Percentiles rank a stretch among this genome's conserved stretches.
These are phyloP conservation scores for Picea glauca DNA, from an alignment of 75 land plant species.

Conservation along the genomic window DNA sequence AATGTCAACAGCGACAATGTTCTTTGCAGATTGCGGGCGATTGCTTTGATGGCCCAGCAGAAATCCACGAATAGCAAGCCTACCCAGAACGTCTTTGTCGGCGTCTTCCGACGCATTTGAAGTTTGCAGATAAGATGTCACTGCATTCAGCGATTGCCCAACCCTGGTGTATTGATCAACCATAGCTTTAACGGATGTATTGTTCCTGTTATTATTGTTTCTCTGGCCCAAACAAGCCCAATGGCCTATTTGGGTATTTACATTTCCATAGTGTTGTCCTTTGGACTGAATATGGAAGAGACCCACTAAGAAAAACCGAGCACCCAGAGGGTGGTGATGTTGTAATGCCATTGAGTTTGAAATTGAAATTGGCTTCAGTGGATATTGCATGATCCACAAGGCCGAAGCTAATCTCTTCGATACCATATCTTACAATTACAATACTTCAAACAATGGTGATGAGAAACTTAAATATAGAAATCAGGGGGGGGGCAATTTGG, in stretches of 20 bases:
- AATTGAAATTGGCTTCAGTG: background rate
- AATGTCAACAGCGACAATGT: constrained; percentile 51
- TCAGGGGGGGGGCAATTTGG: no score
- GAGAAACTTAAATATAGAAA: background rate
- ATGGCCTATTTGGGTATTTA: background rate
- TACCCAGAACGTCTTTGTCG: background rate
- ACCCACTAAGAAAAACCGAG: background rate
- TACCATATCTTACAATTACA: background rate
- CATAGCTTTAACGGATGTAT: background rate
- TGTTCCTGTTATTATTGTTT: background rate
- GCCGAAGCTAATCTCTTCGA: background rate
- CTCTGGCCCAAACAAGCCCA: background rate
- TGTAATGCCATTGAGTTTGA: background rate
- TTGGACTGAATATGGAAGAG: background rate
- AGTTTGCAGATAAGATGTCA: background rate
- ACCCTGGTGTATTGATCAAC: background rate
- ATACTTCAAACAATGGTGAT: background rate
- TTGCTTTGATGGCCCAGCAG: constrained; percentile 7
- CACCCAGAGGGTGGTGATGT: background rate
- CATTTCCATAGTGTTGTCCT: background rate
- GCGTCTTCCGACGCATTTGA: no score
- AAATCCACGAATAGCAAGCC: background rate
- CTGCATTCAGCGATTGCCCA: background rate
- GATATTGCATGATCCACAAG: background rate
- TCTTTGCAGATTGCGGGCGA: constrained; percentile 14